Base-by-base conservation (phyloP, 345 rosid species). In the Iberis pinnata region DNA sequence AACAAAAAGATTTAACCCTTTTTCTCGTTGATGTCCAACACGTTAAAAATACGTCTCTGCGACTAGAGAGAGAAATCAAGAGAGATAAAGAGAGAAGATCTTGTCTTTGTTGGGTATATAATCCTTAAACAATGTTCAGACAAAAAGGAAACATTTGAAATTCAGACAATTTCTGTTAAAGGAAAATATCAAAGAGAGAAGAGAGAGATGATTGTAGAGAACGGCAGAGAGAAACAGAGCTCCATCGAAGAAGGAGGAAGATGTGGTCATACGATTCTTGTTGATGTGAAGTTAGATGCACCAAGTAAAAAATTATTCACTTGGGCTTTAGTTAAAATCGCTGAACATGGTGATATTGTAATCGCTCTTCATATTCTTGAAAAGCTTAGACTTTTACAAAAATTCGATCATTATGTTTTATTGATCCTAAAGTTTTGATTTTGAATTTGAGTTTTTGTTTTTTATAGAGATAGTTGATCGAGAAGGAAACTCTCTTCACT, bases 271-370 rank as follows among this genome's bases (percentile, higher is more conserved):
- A 82, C 83, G 56, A 80, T 92, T 69, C 78, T 88, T 42, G 98
- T 92, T 24, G 96, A 92, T 9, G 77, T 90, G 60, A 88, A 81
- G 69, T 60, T 88, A 29, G 94, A 92, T 53, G 76, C 71, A 2
- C 75, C 69, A 51, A 83, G 98, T 51, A 76, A 80, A 54, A 95
- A 88, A 72, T 63, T 88, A 68, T 71, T 92, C 17, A 84, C 98
- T 18, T 92, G 98, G 98, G 75, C 94, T 49, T 63, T 92, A 35
- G 89, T 92, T 61, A 85, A 85, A 73, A 78, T 83, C 14, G 84
- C 94, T 9, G 79, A 80, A 69, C 87, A 97, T 31, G 95, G 93
- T 35, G 96, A 88, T 60, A 76, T 70, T 56, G 85, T 92, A 7
- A 51, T 92, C 61, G 97, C 97, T 52, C 82, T 92, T 70, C 98